phyloP scores from a whole-genome alignment of 2,329 filamentous ascomycete genomes.

The Cucurbitaria berberidis region DNA sequence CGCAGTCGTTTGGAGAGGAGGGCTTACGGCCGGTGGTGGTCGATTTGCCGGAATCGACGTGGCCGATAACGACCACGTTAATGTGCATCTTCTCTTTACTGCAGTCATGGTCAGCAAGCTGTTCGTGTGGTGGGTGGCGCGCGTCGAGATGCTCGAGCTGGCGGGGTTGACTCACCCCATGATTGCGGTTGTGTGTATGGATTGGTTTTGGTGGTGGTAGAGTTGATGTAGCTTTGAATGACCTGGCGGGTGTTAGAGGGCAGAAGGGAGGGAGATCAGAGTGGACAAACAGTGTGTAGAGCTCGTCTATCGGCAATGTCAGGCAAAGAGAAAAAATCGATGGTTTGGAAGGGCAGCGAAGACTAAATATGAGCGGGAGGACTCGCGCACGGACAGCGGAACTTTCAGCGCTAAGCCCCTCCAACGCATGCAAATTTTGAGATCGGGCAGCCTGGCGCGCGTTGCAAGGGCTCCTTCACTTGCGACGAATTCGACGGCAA shows the following conservation, averaged over 20 bases:
- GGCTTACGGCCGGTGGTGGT: conserved; percentile 84
- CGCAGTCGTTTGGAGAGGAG: conserved; percentile 38
- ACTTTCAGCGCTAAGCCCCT: conserved; percentile 17
- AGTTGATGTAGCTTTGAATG: conserved; percentile 40
- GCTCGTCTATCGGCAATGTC: conserved; percentile 15
- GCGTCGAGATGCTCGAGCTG: conserved; percentile 19
- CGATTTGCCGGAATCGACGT: conserved; percentile 99
- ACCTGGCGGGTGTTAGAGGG: conserved; percentile 8
- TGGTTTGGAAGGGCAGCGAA: conserved; percentile 12
- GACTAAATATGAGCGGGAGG: conserved; percentile 15
- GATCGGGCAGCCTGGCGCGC: neutral
- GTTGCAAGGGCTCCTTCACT: conserved; percentile 10
- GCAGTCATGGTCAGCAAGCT: conserved; percentile 45
- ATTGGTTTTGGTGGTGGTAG: conserved; percentile 37
- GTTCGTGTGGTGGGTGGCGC: conserved; percentile 8
- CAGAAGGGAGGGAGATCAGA: neutral
- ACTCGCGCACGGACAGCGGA: conserved; percentile 6
- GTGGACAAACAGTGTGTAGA: conserved; percentile 11
- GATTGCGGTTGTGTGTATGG: conserved; percentile 55
- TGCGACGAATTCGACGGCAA: conserved; percentile 14
- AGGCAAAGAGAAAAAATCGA: conserved; percentile 17
- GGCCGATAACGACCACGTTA: conserved; percentile 96
- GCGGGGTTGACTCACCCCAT: conserved; percentile 64
- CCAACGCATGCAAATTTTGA: conserved; percentile 13
- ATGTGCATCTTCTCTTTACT: conserved; percentile 98